These are phyloP conservation scores for Boletus huronensis DNA, from an alignment of 768 basidiomycete species.

Conservation along the genomic window DNA sequence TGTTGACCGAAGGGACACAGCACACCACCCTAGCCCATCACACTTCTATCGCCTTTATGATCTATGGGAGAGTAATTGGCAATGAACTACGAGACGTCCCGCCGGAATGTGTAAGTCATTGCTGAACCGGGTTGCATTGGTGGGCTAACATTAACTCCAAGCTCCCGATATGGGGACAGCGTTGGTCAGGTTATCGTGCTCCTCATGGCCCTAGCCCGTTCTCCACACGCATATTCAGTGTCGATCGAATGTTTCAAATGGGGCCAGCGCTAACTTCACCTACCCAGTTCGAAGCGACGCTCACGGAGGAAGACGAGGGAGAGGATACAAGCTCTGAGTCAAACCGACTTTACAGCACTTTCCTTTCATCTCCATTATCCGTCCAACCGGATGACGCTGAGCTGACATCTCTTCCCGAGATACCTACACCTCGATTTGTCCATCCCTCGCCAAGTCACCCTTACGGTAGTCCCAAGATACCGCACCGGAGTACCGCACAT, in stretches of 20 bases:
- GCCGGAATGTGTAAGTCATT: conserved; percentile 25
- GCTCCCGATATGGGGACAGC: conserved; percentile 34
- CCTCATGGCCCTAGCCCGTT: conserved; percentile 28
- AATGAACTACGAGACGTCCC: conserved; percentile 30
- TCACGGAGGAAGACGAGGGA: conserved; percentile 20
- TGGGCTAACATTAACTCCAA: conserved; percentile 14
- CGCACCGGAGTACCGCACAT: neutral
- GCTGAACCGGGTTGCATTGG: neutral
- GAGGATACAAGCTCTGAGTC: conserved; percentile 14
- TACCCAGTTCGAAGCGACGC: conserved; percentile 17
- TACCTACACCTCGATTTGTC: neutral
- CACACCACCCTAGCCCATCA: conserved; percentile 14
- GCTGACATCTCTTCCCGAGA: neutral
- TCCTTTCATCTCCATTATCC: conserved; percentile 10
- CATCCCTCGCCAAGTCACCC: neutral
- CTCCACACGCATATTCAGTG: conserved; percentile 18
- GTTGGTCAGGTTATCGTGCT: conserved; percentile 24
- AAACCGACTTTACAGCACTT: conserved; percentile 4
- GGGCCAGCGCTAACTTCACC: conserved; percentile 20
- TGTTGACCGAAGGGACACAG: conserved; percentile 17
- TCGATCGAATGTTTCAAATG: conserved; percentile 22
- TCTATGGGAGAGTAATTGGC: conserved; percentile 30
- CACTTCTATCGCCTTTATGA: conserved; percentile 19
- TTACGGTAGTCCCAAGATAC: neutral
- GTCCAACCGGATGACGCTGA: conserved; percentile 2